Percentiles rank a stretch among this genome's conserved stretches.
These are phyloP conservation scores for Leucosporidium creatinivorum DNA, from an alignment of 768 basidiomycete species.

Conservation along the genomic window DNA sequence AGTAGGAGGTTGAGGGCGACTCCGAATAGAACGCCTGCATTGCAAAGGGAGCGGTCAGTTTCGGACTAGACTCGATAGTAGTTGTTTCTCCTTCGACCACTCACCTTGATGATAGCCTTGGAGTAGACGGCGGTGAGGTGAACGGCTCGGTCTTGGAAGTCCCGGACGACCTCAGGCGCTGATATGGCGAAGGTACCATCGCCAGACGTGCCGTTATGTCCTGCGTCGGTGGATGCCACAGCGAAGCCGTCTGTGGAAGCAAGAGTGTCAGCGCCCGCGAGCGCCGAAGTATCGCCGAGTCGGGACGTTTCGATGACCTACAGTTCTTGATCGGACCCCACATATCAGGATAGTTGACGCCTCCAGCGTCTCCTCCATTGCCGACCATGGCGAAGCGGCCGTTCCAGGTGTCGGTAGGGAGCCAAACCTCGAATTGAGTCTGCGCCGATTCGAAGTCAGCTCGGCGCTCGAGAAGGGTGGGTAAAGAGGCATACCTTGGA, in stretches of 20 bases:
- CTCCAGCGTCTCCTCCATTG: constrained; percentile 23
- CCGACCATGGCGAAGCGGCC: constrained; percentile 22
- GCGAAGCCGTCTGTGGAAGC: constrained; percentile 10
- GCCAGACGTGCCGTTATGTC: constrained; percentile 5
- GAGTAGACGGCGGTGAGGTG: constrained; percentile 33
- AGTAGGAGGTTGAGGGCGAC: constrained; percentile 19
- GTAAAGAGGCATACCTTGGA: constrained; percentile 10
- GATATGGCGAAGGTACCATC: constrained; percentile 26
- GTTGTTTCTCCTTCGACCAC: no score
- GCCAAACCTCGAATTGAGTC: constrained; percentile 35
- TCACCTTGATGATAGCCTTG: constrained; percentile 27
- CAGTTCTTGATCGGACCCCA: neutral
- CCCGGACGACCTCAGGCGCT: constrained; percentile 20
- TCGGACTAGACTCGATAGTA: neutral
- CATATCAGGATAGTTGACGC: constrained; percentile 24
- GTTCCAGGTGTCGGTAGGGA: constrained; percentile 20
- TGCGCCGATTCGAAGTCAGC: neutral
- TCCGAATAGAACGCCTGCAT: constrained; percentile 27
- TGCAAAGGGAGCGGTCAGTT: neutral
- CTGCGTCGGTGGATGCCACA: constrained; percentile 17
- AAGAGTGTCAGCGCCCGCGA: neutral
- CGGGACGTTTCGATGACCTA: neutral
- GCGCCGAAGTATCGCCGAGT: neutral
- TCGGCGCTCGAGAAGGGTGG: neutral
- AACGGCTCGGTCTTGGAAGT: constrained; percentile 29